phyloP scores from a whole-genome alignment of 176 grass and related monocot genomes.

The Metroxylon sagu region DNA sequence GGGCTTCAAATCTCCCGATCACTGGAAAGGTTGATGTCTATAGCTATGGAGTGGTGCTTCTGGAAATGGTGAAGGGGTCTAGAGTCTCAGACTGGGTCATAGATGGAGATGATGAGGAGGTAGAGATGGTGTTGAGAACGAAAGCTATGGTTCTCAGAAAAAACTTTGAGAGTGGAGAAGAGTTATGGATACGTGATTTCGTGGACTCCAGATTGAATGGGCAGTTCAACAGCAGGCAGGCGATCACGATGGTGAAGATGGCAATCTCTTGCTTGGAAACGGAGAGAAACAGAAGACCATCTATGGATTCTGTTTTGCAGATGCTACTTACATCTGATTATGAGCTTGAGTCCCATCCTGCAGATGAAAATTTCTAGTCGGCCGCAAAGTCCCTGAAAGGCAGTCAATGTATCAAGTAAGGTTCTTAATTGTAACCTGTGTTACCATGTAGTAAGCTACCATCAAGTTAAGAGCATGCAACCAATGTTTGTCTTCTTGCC shows the following conservation, averaged over 20 bases:
- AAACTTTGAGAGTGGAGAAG: background rate
- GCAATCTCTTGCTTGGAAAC: conserved; percentile 21
- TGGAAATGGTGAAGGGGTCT: conserved; percentile 20
- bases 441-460: too few species aligned
- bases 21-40: conserved; percentile 27
- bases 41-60: conserved; percentile 26
- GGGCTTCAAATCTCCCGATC: conserved; percentile 19
- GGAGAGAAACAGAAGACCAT: conserved; percentile 15
- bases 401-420: too few species aligned
- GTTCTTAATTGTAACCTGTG: too few species aligned
- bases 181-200: conserved; percentile 9
- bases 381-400: too few species aligned
- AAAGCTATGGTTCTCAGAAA: background rate
- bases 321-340: conserved; percentile 1
- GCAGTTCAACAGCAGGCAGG: conserved; percentile 8
- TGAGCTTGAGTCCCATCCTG: background rate
- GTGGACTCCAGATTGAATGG: conserved; percentile 15
- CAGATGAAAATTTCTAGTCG: too few species aligned
- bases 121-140: background rate
- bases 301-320: conserved; percentile 13
- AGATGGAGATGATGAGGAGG: background rate
- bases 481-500: too few species aligned
- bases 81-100: conserved; percentile 20
- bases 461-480: too few species aligned
- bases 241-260: conserved; percentile 3